Evolutionary conservation across 1,284 basidiomycete species (phyloP).

Genomic region (Microbotryum saponariae): DNA sequence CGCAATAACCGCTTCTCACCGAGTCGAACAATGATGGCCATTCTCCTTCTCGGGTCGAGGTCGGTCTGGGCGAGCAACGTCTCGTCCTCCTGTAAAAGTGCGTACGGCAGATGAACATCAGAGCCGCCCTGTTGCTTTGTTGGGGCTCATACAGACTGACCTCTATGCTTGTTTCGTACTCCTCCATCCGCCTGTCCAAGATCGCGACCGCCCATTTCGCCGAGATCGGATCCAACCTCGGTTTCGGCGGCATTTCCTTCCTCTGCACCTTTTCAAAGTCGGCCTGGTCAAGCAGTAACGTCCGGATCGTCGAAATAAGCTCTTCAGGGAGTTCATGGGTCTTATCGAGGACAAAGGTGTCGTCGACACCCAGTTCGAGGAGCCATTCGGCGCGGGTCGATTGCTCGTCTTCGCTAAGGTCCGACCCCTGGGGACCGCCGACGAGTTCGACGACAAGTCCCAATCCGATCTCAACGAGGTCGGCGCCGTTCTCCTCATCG

Average conservation of each 20-base stretch:
- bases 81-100: conserved; percentile 50
- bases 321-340: conserved; percentile 55
- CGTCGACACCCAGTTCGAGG: conserved; percentile 80
- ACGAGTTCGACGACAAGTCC: conserved; percentile 60
- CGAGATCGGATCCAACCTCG: conserved; percentile 50
- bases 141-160: conserved; percentile 36
- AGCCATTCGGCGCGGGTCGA: conserved; percentile 76
- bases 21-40: conserved; percentile 65
- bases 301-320: conserved; percentile 61
- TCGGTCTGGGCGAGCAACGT: conserved; percentile 41
- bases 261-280: conserved; percentile 59
- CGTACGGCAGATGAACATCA: not conserved
- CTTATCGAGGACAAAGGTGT: conserved; percentile 58
- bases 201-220: conserved; percentile 43
- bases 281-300: conserved; percentile 54
- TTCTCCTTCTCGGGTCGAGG: conserved; percentile 47
- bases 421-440: conserved; percentile 35
- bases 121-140: conserved; percentile 8
- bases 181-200: conserved; percentile 49
- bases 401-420: conserved; percentile 34
- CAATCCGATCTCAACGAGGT: conserved; percentile 76
- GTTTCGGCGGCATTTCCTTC: conserved; percentile 72
- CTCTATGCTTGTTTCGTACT: conserved; percentile 56
- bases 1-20: conserved; percentile 69
- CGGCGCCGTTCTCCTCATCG: conserved; percentile 79